A percentile compares a stretch with the other conserved stretches of the same genome.
Evolutionary conservation across 2,329 filamentous ascomycete species (phyloP).

Genomic region (Plectosphaerella sp.): DNA sequence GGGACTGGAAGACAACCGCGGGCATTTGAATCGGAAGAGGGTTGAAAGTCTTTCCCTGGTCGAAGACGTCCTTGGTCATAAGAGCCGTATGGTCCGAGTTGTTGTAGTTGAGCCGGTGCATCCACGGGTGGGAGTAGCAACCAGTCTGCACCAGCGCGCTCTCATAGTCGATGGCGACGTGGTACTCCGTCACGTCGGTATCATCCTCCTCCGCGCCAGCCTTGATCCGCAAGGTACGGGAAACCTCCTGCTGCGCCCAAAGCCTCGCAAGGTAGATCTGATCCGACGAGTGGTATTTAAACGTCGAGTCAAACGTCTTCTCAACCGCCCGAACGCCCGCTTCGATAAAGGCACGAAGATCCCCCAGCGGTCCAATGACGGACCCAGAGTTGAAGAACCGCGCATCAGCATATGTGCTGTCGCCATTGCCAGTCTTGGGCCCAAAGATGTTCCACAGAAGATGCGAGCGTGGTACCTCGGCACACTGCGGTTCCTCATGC

Average conservation of each 20-base stretch:
- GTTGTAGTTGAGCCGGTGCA: background rate
- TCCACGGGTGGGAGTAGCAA: background rate
- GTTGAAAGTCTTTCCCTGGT: conserved; percentile 2
- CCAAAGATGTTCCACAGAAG: conserved; percentile 13
- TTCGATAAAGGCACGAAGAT: conserved; percentile 14
- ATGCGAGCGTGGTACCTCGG: conserved; percentile 13
- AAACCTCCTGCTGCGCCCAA: conserved; percentile 17
- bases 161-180: background rate
- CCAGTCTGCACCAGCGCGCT: background rate
- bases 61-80: conserved; percentile 11
- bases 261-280: conserved; percentile 15
- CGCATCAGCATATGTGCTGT: conserved; percentile 7
- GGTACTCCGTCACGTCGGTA: conserved; percentile 4
- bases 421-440: conserved; percentile 8
- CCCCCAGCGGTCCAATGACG: conserved; percentile 14
- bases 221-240: conserved; percentile 4
- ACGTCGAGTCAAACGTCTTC: conserved; percentile 4
- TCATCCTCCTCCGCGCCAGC: background rate
- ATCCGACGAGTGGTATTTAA: conserved; percentile 13
- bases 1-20: conserved; percentile 2
- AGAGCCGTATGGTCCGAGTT: background rate
- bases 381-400: conserved; percentile 18
- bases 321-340: conserved; percentile 7
- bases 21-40: conserved; percentile 17
- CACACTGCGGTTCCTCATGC: conserved; percentile 13